Base-by-base conservation (phyloP, 805 yeast genomes). In the Lachancea lanzarotensis region DNA sequence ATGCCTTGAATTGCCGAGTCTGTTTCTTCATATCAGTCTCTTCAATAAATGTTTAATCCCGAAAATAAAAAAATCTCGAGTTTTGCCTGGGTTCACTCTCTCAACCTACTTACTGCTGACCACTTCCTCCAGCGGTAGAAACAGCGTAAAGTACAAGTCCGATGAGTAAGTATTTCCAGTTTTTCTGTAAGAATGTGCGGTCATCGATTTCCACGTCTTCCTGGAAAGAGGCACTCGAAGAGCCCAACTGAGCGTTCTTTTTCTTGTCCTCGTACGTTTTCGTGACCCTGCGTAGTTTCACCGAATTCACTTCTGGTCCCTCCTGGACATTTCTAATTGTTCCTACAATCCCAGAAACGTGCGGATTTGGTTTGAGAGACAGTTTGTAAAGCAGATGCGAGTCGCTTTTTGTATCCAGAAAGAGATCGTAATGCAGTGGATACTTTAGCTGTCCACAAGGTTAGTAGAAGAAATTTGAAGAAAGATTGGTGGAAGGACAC, bases 201-300 rank as follows among this genome's bases (percentile, higher is more conserved):
- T 52, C 52, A 16, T 52, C 58, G 6, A 22, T 48, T 2, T 49
- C 57, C 3, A 42, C 52, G n/a, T 50, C 58, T 33, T 52, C 56
- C 39, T 50, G 49, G 32, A 52, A 51, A 33, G 55, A 57, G 3
- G 53, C 55, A 12, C 53, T 47, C 15, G 47, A 39, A 9, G 51
- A 43, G 13, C 45, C 53, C 25, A 45, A 35, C 11, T 51, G 52
- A 7, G 55, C 54, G 34, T 53, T 56, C 35, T 54, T 29, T 29
- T 29, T 56, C 49, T 53, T 56, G 27, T 57, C 59, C 18, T 59
- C 56, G 39, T 63, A 63, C 6, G 67, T 63, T 48, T 59, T 55
- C 1, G 66, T 61, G 4, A 45, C 41, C 43, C 59, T 63, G 43
- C 54, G 60, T 35, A 63, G 48, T 44, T 53, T 50, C 18, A 46